Evolutionary conservation across 2,329 filamentous ascomycete species (phyloP), one percentile per base, ranked within the genome.

Genomic region (Alternaria conjuncta): DNA sequence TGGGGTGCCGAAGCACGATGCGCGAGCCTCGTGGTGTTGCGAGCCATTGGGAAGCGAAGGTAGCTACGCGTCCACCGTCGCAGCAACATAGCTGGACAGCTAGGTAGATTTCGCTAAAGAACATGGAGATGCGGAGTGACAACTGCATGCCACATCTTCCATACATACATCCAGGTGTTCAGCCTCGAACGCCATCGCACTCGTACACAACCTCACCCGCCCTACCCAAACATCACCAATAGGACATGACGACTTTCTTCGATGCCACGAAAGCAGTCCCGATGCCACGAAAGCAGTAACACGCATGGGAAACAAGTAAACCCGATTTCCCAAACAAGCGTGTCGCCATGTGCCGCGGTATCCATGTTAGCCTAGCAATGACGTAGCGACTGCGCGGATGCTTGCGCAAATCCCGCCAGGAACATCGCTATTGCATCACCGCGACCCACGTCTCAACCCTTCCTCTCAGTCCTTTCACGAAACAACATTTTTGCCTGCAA

Each of bases 371-470:
- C 55, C 26, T 12, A 47, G 51, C 46, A 41, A 61, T 61, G 59
- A 61, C 59, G 59, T 61, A 61, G 18, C 30, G 47, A 25, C 44
- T 57, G 36, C 46, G 59, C 59, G 46, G 46, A 61, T 57, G 59
- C 54, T 61, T 56, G 59, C 46, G 59, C 59, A 50, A 49, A 61
- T 61, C 55, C 59, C 59, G 46, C 55, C 54, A 61, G 54, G 54
- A 57, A 61, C 55, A 51, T 53, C 13, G 51, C 46, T 41, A 61
- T 55, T 44, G 53, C 53, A 55, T 41, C 54, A 45, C 57, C 36
- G 46, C 45, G 36, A 28, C 46, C 54, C 36, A 53, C 59, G 55
- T 61, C 30, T 23, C 44, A 53, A 15, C 53, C 44, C 44, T 58
- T 50, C 57, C 30, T 53, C 46, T 57, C 46, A 26, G 36, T 23